phyloP scores from a whole-genome alignment of 2,329 filamentous ascomycete genomes.

The Aspergillus hiratsukae region DNA sequence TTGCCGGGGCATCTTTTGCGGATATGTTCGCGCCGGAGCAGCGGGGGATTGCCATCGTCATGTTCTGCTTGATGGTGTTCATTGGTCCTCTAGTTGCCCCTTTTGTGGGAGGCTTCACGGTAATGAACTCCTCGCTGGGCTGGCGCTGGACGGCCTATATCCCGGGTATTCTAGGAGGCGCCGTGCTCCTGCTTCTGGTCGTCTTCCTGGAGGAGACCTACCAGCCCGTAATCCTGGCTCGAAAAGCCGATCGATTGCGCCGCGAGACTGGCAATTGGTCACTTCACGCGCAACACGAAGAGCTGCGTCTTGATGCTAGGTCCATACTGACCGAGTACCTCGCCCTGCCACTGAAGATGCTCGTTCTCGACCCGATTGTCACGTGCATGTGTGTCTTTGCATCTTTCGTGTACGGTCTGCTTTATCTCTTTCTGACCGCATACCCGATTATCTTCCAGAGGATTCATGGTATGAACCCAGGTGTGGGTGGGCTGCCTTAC shows the following conservation, averaged over 20 bases:
- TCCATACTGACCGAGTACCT: not conserved
- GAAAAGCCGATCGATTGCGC: slow-evolving; percentile 30
- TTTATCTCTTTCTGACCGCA: slow-evolving; percentile 44
- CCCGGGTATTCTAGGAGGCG: slow-evolving; percentile 33
- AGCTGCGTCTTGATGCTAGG: not conserved
- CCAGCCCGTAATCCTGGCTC: slow-evolving; percentile 29
- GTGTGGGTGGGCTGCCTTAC: slow-evolving; percentile 43
- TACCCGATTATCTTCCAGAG: slow-evolving; percentile 44
- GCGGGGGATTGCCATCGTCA: slow-evolving; percentile 25
- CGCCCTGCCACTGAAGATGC: slow-evolving; percentile 31
- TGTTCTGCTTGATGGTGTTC: slow-evolving; percentile 37
- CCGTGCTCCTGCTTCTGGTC: slow-evolving; percentile 9
- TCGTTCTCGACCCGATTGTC: slow-evolving; percentile 41
- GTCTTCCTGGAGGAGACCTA: slow-evolving; percentile 33
- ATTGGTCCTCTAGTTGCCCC: slow-evolving; percentile 37
- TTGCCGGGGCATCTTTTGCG: slow-evolving; percentile 34
- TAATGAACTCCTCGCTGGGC: slow-evolving; percentile 27
- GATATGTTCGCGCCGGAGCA: slow-evolving; percentile 15
- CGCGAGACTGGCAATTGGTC: slow-evolving; percentile 31
- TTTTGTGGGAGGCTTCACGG: slow-evolving; percentile 35
- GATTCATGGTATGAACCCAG: slow-evolving; percentile 34
- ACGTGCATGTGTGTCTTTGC: slow-evolving; percentile 26
- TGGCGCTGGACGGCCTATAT: slow-evolving; percentile 42
- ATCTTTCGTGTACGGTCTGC: slow-evolving; percentile 33
- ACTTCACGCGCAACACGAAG: slow-evolving; percentile 26